Evolutionary conservation across 148 eudicot species (phyloP).

Genomic region (Rhododendron simsii): DNA sequence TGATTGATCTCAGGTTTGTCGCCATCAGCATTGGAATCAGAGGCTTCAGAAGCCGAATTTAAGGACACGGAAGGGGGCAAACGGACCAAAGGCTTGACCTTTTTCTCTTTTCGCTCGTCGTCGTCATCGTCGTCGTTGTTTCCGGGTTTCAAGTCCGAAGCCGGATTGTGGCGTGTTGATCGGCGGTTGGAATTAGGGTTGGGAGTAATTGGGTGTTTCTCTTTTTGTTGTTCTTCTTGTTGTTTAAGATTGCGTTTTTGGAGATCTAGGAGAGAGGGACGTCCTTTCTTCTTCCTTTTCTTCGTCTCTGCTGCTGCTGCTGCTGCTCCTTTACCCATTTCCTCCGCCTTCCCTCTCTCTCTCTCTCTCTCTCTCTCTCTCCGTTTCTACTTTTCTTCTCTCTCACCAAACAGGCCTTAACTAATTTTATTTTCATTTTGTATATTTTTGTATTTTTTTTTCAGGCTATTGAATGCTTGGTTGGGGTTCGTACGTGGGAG

Average conservation of each 20-base stretch:
- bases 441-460: background rate
- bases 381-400: background rate
- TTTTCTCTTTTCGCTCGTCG: slow-evolving; percentile 61
- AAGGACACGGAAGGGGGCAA: slow-evolving; percentile 33
- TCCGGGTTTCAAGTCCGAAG: slow-evolving; percentile 1
- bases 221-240: background rate
- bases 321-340: slow-evolving; percentile 27
- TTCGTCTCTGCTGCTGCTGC: slow-evolving; percentile 16
- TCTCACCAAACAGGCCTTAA: slow-evolving; percentile 20
- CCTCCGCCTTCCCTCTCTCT: background rate
- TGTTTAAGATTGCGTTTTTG: slow-evolving; percentile 32
- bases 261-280: slow-evolving; percentile 57
- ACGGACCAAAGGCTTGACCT: slow-evolving; percentile 56
- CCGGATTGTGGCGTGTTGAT: slow-evolving; percentile 41
- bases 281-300: slow-evolving; percentile 59
- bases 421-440: background rate
- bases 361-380: background rate
- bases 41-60: slow-evolving; percentile 19
- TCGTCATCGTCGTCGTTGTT: slow-evolving; percentile 33
- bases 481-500: slow-evolving; percentile 9
- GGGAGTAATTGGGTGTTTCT: slow-evolving; percentile 12
- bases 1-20: slow-evolving; percentile 31
- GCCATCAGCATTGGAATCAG: slow-evolving; percentile 20
- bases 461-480: no score
- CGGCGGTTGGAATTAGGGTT: slow-evolving; percentile 28